These are phyloP conservation scores for Flaveria brownii DNA, from an alignment of 129 eudicot genomes.

Conservation along the genomic window DNA sequence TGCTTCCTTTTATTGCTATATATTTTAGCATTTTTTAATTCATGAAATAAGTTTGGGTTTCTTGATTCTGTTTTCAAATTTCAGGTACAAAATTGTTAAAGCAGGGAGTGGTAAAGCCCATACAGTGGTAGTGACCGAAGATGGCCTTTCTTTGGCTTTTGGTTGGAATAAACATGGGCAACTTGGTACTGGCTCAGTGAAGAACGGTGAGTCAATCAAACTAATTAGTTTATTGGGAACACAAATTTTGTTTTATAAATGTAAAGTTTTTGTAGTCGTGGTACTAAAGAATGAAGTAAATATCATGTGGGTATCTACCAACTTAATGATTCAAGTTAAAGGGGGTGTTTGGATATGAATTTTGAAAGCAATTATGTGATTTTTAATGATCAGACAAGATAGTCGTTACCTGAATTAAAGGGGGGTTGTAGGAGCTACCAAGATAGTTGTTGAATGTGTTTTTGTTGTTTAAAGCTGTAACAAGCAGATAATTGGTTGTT, in stretches of 20 bases:
- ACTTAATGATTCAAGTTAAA: neutral
- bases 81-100: conserved; percentile 69
- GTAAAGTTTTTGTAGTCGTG: neutral
- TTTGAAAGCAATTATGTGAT: neutral
- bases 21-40: neutral
- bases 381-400: neutral
- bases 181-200: conserved; percentile 81
- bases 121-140: conserved; percentile 78
- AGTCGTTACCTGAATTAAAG: too few species aligned
- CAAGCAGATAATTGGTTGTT: neutral
- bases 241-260: neutral
- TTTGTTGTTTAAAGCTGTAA: neutral
- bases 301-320: neutral
- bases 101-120: conserved; percentile 87
- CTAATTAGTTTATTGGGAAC: neutral
- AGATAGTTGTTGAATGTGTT: neutral
- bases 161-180: conserved; percentile 99
- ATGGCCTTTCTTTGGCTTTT: conserved; percentile 69
- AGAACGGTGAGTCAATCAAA: conserved; percentile 55
- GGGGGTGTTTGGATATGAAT: neutral
- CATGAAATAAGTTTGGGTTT: neutral
- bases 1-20: neutral
- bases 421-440: neutral
- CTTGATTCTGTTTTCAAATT: neutral
- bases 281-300: too few species aligned